Evolutionary conservation across 1,139 yeast species (phyloP).

Genomic region (Lodderomyces margitis): DNA sequence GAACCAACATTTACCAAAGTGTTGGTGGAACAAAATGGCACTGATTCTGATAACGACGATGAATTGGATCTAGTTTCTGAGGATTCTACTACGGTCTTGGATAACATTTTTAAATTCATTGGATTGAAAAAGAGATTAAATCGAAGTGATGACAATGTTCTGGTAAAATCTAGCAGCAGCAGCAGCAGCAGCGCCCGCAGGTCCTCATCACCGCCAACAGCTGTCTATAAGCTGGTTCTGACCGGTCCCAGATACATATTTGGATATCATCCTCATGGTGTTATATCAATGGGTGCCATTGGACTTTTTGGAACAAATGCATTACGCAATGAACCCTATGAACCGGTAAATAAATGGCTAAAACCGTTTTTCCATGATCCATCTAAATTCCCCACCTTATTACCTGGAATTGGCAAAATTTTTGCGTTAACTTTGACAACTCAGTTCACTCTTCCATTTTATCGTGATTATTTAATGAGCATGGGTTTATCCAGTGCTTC

Average conservation of each 20-base stretch:
- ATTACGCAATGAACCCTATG: slow-evolving; percentile 43
- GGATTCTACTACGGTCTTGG: slow-evolving; percentile 36
- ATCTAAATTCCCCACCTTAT: slow-evolving; percentile 44
- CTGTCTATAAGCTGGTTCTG: slow-evolving; percentile 28
- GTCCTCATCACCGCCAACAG: slow-evolving; percentile 8
- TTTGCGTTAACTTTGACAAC: slow-evolving; percentile 79
- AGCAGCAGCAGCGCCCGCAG: background rate
- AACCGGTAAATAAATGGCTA: slow-evolving; percentile 53
- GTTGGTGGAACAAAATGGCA: slow-evolving; percentile 24
- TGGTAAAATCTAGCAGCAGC: background rate
- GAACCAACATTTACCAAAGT: slow-evolving; percentile 67
- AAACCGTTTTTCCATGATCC: slow-evolving; percentile 45
- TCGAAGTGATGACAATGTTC: slow-evolving; percentile 15
- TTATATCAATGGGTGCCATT: slow-evolving; percentile 88
- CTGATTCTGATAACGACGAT: slow-evolving; percentile 28
- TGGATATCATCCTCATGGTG: slow-evolving; percentile 97
- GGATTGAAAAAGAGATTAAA: slow-evolving; percentile 43
- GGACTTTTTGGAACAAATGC: slow-evolving; percentile 87
- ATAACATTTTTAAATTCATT: slow-evolving; percentile 34
- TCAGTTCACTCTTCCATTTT: slow-evolving; percentile 84
- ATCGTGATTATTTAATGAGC: slow-evolving; percentile 79
- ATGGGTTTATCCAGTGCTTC: slow-evolving; percentile 88
- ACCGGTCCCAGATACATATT: slow-evolving; percentile 81
- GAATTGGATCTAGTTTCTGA: slow-evolving; percentile 47
- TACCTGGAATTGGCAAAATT: slow-evolving; percentile 78